These are phyloP conservation scores for Saccharomyces hybrid DNA, from an alignment of 1,139 yeast species.

Conservation along the genomic window DNA sequence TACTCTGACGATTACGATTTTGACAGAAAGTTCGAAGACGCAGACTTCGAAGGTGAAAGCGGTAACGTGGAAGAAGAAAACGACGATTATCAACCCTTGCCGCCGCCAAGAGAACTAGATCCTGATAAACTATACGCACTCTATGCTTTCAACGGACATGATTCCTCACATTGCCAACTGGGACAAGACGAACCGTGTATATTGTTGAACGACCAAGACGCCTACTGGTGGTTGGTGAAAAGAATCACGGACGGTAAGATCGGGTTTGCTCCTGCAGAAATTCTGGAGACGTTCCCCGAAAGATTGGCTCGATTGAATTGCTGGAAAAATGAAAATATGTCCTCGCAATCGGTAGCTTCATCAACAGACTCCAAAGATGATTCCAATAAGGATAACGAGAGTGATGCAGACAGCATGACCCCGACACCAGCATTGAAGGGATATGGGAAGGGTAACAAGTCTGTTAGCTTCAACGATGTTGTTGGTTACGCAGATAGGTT, in stretches of 20 bases:
- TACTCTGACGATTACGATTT: constrained; percentile 1
- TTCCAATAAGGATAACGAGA: neutral
- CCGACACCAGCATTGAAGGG: constrained; percentile 9
- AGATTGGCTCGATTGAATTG: constrained; percentile 86
- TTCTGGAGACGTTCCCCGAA: constrained; percentile 85
- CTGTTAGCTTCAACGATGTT: constrained; percentile 35
- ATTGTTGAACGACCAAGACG: constrained; percentile 77
- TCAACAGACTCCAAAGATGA: constrained; percentile 9
- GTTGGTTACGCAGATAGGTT: constrained; percentile 31
- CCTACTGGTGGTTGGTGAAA: constrained; percentile 93
- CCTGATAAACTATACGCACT: constrained; percentile 81
- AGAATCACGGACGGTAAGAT: constrained; percentile 62
- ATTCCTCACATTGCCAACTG: constrained; percentile 83
- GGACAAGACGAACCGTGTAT: constrained; percentile 75
- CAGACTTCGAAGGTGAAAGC: constrained; percentile 11
- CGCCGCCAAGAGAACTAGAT: constrained; percentile 77
- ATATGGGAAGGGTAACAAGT: constrained; percentile 24
- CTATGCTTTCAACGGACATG: constrained; percentile 84
- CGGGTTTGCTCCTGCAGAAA: constrained; percentile 96
- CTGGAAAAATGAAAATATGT: constrained; percentile 73
- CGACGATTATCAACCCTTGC: constrained; percentile 46
- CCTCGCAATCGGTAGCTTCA: constrained; percentile 15
- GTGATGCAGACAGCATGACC: constrained; percentile 2
- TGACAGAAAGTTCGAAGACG: constrained; percentile 6
- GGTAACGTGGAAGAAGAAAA: constrained; percentile 17